phyloP scores from a whole-genome alignment of 495 filamentous ascomycete species.

The Penicillium desertorum region DNA sequence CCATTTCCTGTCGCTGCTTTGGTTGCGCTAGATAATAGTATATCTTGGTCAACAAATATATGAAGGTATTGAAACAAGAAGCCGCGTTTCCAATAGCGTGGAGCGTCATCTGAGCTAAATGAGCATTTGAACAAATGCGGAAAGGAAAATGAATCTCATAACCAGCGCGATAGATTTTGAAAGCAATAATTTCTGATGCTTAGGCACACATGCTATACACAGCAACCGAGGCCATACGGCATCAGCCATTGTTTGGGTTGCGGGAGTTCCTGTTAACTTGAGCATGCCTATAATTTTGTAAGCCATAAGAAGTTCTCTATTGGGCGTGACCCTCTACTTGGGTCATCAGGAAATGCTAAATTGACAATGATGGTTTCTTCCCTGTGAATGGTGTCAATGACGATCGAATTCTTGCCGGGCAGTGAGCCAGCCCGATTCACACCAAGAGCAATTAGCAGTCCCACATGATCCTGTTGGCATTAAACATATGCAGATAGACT shows the following conservation, averaged over 20 bases:
- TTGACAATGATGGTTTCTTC: slow-evolving; percentile 69
- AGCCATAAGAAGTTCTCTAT: slow-evolving; percentile 49
- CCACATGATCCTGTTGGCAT: slow-evolving; percentile 67
- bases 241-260: slow-evolving; percentile 57
- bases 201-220: slow-evolving; percentile 56
- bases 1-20: slow-evolving; percentile 32
- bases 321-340: slow-evolving; percentile 67
- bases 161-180: slow-evolving; percentile 57
- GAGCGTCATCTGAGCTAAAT: slow-evolving; percentile 56
- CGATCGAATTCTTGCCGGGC: slow-evolving; percentile 46
- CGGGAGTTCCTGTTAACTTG: slow-evolving; percentile 45
- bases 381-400: slow-evolving; percentile 1
- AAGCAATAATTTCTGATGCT: slow-evolving; percentile 50
- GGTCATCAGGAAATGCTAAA: slow-evolving; percentile 71
- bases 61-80: slow-evolving; percentile 45
- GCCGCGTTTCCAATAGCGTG: slow-evolving; percentile 51
- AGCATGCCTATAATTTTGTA: slow-evolving; percentile 26
- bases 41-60: slow-evolving; percentile 40
- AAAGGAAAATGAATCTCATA: slow-evolving; percentile 31
- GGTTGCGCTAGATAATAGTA: slow-evolving; percentile 46
- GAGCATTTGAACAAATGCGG: not conserved
- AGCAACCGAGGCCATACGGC: slow-evolving; percentile 56
- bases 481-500: slow-evolving; percentile 59
- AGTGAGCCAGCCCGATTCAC: slow-evolving; percentile 70
- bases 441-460: slow-evolving; percentile 61